phyloP scores from a whole-genome alignment of 345 rosid genomes.

The Turritis glabra region DNA sequence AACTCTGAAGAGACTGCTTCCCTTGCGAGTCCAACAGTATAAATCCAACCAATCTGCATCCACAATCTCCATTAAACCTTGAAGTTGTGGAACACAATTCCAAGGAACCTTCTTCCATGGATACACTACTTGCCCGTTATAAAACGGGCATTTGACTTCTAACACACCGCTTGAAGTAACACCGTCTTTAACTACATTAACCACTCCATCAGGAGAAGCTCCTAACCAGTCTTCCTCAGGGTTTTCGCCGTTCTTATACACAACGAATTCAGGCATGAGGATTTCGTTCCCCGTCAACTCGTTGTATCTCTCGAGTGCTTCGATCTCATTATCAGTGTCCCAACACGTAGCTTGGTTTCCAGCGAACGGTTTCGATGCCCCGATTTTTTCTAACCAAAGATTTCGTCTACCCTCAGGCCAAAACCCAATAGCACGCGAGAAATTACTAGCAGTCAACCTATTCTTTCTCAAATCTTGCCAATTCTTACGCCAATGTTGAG shows the following conservation, averaged over 20 bases:
- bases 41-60: constrained; percentile 85
- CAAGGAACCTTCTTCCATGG: constrained; percentile 72
- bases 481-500: constrained; percentile 58
- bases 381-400: constrained; percentile 82
- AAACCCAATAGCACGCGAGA: constrained; percentile 66
- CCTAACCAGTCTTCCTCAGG: constrained; percentile 65
- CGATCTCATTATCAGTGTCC: constrained; percentile 40
- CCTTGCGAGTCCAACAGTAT: constrained; percentile 69
- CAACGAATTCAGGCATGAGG: constrained; percentile 44
- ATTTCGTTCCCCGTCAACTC: constrained; percentile 50
- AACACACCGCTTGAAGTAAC: constrained; percentile 55
- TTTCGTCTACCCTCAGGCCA: constrained; percentile 57
- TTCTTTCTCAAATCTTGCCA: constrained; percentile 40
- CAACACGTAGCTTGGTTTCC: constrained; percentile 34
- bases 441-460: constrained; percentile 78
- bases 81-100: constrained; percentile 66
- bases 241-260: constrained; percentile 3
- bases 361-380: constrained; percentile 39
- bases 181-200: constrained; percentile 44
- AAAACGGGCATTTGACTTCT: constrained; percentile 76
- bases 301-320: constrained; percentile 62
- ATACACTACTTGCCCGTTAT: constrained; percentile 43
- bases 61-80: constrained; percentile 82
- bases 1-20: constrained; percentile 63
- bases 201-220: constrained; percentile 88